phyloP scores from a whole-genome alignment of 306 rosid genomes.

The Datisca glomerata region DNA sequence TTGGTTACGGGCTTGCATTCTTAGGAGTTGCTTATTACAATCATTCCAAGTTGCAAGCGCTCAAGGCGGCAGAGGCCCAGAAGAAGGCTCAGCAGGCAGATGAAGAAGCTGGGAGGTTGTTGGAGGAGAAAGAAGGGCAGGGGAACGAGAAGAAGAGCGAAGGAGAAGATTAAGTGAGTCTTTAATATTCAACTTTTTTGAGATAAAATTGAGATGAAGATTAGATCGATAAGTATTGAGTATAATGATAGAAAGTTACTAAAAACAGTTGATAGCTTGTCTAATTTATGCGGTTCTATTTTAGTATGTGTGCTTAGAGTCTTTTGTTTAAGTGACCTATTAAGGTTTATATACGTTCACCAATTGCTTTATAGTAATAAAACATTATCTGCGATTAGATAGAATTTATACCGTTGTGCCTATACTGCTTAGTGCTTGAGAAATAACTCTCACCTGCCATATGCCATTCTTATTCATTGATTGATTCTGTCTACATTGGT shows the following conservation, averaged over 20 bases:
- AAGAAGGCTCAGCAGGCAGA: conserved; percentile 72
- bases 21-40: conserved; percentile 83
- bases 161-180: conserved; percentile 34
- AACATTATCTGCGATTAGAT: too few species aligned
- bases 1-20: conserved; percentile 82
- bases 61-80: conserved; percentile 84
- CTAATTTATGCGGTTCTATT: conserved; percentile 7
- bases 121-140: conserved; percentile 65
- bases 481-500: too few species aligned
- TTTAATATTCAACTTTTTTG: conserved; percentile 17
- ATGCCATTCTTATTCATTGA: too few species aligned
- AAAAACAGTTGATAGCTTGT: background rate
- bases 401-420: too few species aligned
- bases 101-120: conserved; percentile 82
- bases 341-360: too few species aligned
- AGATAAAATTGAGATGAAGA: conserved; percentile 5
- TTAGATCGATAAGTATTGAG: background rate
- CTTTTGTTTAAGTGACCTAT: too few species aligned
- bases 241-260: background rate
- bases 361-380: too few species aligned
- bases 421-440: too few species aligned
- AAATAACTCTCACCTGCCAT: too few species aligned
- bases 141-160: conserved; percentile 55
- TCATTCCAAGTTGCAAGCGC: conserved; percentile 83
- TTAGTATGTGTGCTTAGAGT: conserved; percentile 10